Conservation (phyloP, 2,329 filamentous ascomycete species). For the Tolypocladium capitatum region DNA sequence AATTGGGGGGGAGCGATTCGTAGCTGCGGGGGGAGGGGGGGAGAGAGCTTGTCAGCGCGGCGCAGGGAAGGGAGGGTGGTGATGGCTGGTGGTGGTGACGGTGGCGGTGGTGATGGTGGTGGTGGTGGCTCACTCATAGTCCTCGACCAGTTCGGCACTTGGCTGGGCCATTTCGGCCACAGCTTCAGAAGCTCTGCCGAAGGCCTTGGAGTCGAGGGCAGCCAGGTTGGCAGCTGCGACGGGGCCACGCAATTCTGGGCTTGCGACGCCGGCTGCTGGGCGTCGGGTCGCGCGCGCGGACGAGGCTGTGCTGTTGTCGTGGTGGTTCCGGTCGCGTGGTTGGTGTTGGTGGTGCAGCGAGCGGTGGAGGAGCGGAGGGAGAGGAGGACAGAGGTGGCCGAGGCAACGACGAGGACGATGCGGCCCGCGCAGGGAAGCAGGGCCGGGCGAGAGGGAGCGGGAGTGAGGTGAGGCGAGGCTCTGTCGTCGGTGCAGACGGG, state of each 20-base stretch:
- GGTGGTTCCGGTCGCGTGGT: not conserved
- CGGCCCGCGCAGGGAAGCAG: not conserved
- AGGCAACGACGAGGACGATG: not conserved
- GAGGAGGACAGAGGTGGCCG: not conserved
- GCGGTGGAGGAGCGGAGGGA: not conserved
- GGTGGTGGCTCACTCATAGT: slow-evolving; percentile 44
- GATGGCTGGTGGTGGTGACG: not conserved
- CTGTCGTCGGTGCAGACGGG: not conserved
- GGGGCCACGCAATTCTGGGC: not conserved
- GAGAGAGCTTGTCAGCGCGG: not conserved
- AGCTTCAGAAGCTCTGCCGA: slow-evolving; percentile 52
- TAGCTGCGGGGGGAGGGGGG: slow-evolving; percentile 40
- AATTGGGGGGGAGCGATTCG: slow-evolving; percentile 87
- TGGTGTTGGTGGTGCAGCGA: not conserved
- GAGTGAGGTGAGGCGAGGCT: not conserved
- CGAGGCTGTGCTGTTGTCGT: not conserved
- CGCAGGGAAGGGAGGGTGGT: not conserved
- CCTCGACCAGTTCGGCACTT: slow-evolving; percentile 48
- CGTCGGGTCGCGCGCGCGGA: not conserved
- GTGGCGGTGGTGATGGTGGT: slow-evolving; percentile 10
- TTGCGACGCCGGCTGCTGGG: not conserved
- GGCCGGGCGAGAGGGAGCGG: not conserved
- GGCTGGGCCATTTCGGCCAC: slow-evolving; percentile 59
- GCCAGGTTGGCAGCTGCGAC: slow-evolving; percentile 36
- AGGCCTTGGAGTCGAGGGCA: slow-evolving; percentile 45